Conservation (phyloP, 345 rosid genomes). For the Aquilaria yunnanensis region DNA sequence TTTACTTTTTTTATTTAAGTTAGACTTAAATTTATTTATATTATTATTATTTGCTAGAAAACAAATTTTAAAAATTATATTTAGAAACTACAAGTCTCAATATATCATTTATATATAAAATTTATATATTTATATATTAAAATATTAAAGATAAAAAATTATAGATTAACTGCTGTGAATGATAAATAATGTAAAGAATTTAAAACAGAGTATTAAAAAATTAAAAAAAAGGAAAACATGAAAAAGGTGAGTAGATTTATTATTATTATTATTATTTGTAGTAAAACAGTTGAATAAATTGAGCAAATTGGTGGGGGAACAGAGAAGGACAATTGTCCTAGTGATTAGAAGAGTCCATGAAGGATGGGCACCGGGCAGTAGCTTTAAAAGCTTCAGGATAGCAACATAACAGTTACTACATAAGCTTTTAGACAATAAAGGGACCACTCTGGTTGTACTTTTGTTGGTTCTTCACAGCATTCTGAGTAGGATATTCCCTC, state of each 20-base stretch:
- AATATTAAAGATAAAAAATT: too few species aligned
- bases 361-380: conserved; percentile 13
- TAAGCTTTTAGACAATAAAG: conserved; percentile 16
- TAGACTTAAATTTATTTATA: too few species aligned
- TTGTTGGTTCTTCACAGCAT: conserved; percentile 13
- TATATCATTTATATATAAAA: too few species aligned
- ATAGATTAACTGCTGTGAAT: too few species aligned
- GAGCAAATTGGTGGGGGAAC: background rate
- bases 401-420: background rate
- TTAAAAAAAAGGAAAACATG: background rate
- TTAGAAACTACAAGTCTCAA: too few species aligned
- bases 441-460: conserved; percentile 20
- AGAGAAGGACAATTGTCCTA: conserved; percentile 4
- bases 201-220: too few species aligned
- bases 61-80: too few species aligned
- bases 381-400: conserved; percentile 6
- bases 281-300: background rate
- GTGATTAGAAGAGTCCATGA: conserved; percentile 7
- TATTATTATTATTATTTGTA: background rate
- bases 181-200: too few species aligned
- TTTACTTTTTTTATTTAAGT: too few species aligned
- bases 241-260: background rate
- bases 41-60: too few species aligned
- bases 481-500: conserved; percentile 22
- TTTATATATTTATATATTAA: too few species aligned